phyloP scores from a whole-genome alignment of 1,139 yeast species.

The Blastobotrys ciferrii region DNA sequence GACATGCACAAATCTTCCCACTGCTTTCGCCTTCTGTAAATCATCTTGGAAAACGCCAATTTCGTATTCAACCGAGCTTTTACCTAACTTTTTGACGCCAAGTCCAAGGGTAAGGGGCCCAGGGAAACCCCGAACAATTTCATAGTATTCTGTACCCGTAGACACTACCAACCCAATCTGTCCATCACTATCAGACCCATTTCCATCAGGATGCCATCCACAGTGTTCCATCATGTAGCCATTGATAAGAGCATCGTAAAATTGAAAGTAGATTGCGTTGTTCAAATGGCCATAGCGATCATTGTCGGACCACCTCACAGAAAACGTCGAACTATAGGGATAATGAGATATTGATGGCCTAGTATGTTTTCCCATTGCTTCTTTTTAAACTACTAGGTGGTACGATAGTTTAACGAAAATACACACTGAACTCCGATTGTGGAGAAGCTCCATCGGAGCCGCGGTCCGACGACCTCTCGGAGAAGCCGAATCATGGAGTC shows the following conservation, averaged over 20 bases:
- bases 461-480: not conserved
- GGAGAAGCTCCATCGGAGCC: not conserved
- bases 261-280: constrained; percentile 34
- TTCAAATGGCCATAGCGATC: constrained; percentile 36
- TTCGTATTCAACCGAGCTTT: constrained; percentile 33
- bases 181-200: constrained; percentile 9
- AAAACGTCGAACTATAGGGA: constrained; percentile 24
- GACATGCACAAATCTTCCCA: constrained; percentile 33
- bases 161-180: constrained; percentile 34
- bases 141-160: constrained; percentile 32
- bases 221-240: constrained; percentile 31
- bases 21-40: constrained; percentile 28
- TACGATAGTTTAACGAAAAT: too few relatives aligned
- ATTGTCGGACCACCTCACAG: constrained; percentile 35
- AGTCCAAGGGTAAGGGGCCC: constrained; percentile 32
- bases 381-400: too few relatives aligned
- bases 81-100: constrained; percentile 31
- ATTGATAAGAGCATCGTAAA: constrained; percentile 34
- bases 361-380: constrained; percentile 10
- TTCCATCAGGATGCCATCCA: constrained; percentile 22
- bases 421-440: too few relatives aligned
- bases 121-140: constrained; percentile 33
- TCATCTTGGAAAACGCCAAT: constrained; percentile 33
- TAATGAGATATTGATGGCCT: constrained; percentile 25
- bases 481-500: too few relatives aligned